Evolutionary conservation across 441 rosid genomes (phyloP), one percentile per base, ranked within the genome.

Genomic region (Omphalea diandra): DNA sequence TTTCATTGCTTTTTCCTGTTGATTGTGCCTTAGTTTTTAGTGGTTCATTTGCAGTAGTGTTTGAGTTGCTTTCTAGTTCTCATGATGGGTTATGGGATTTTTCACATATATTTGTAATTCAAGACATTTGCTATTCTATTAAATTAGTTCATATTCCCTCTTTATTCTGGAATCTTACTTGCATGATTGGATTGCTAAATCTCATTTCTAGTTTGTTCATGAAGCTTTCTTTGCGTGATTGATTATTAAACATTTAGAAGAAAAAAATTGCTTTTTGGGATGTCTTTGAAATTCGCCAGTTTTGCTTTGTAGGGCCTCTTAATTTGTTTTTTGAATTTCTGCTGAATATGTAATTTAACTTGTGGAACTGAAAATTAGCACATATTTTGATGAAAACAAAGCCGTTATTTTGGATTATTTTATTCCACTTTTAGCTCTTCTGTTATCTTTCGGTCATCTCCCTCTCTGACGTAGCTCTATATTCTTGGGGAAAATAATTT

Each of bases 381-480:
- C 40, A n/a, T 29, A 69, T 22, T 54, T 72, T 33, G 31, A 56
- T 56, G 70, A 58, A 11, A 38, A 35, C 64, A 44, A 26, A 64
- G 43, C 65, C 26, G 54, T 2, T 65, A 17, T 4, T 26, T 47
- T 20, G n/a, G 32, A 22, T 20, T 59, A 27, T 49, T 58, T 35
- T n/a, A 17, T 33, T 22, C 26, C 49, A 24, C 35, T 59, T n/a
- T 35, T 22, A 24, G 15, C 14, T 46, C 6, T 32, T 59, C 8
- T 15, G 32, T 20, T 17, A 35, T 1, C 47, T 36, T 54, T 35
- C 47, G 20, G 11, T 7, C 33, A 11, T 15, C 14, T 29, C 12
- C 40, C 36, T 33, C 9, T 32, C 55, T 35, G 17, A 20, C n/a
- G 17, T 32, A 20, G 33, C 32, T 44, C 29, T 57, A 15, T 50